Evolutionary conservation across 1,284 basidiomycete genomes (phyloP).

Genomic region (Ceratobasidium sp.): DNA sequence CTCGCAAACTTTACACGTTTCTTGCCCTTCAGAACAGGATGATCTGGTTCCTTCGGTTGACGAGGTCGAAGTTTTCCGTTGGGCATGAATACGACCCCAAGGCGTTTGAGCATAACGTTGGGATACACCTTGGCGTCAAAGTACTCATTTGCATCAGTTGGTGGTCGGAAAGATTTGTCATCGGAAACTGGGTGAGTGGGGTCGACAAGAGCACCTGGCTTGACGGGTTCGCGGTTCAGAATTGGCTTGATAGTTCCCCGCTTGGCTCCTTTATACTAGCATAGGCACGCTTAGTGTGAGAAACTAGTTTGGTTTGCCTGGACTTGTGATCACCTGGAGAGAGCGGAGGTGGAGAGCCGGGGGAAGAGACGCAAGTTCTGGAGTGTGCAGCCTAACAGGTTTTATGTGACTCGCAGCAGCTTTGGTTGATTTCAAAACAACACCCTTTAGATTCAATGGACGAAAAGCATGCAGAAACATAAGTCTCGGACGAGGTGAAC

Average conservation of each 20-base stretch:
- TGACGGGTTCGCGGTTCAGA: constrained; percentile 10
- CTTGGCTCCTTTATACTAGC: constrained; percentile 12
- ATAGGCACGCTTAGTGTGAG: too few relatives aligned
- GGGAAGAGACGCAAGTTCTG: constrained; percentile 24
- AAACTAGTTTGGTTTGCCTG: too few relatives aligned
- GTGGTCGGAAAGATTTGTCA: constrained; percentile 16
- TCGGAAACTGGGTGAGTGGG: constrained; percentile 10
- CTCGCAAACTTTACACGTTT: constrained; percentile 29
- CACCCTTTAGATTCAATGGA: neutral
- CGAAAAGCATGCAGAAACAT: constrained; percentile 11
- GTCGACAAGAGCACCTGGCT: constrained; percentile 16
- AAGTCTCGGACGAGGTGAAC: neutral
- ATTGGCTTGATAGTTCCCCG: constrained; percentile 33
- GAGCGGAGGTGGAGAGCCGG: constrained; percentile 29
- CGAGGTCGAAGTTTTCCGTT: constrained; percentile 12
- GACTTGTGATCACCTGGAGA: constrained; percentile 16
- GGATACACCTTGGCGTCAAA: constrained; percentile 19
- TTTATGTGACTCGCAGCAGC: constrained; percentile 1
- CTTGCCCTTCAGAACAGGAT: constrained; percentile 7
- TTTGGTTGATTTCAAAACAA: neutral
- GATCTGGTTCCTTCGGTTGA: constrained; percentile 15
- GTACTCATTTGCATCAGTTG: constrained; percentile 7
- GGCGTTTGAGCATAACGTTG: constrained; percentile 26
- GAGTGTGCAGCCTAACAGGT: neutral
- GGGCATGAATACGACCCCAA: constrained; percentile 5